Conservation (phyloP, 768 basidiomycete species). For the Asterophora lycoperdoides region DNA sequence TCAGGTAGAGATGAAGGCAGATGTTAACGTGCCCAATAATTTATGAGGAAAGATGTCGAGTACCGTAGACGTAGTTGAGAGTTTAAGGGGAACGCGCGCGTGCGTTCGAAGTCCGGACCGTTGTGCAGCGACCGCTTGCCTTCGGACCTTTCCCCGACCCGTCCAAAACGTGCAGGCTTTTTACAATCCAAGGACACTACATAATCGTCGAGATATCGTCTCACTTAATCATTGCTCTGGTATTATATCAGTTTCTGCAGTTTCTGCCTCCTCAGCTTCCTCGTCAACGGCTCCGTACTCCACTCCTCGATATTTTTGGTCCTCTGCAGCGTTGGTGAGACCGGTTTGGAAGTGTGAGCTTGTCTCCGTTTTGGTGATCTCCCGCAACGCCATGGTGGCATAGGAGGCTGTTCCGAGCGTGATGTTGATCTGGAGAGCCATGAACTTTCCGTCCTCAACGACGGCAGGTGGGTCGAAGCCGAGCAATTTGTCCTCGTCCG, state of each 20-base stretch:
- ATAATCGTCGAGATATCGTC: too few species aligned
- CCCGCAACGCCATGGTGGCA: slow-evolving; percentile 96
- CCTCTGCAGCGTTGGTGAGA: slow-evolving; percentile 73
- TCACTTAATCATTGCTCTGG: slow-evolving; percentile 4
- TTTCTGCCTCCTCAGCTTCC: slow-evolving; percentile 24
- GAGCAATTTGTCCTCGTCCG: slow-evolving; percentile 91
- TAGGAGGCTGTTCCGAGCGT: slow-evolving; percentile 90
- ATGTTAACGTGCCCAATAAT: background rate
- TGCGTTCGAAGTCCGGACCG: too few species aligned
- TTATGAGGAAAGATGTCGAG: slow-evolving; percentile 7
- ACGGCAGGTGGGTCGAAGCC: slow-evolving; percentile 69
- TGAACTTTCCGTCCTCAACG: slow-evolving; percentile 72
- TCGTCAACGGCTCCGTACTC: slow-evolving; percentile 29
- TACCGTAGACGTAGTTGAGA: too few species aligned
- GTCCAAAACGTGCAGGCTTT: background rate
- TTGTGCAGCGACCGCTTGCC: too few species aligned
- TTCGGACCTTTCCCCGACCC: too few species aligned
- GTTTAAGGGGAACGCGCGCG: too few species aligned
- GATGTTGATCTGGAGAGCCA: slow-evolving; percentile 82
- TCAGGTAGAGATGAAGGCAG: background rate
- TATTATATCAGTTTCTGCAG: background rate
- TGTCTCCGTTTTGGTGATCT: slow-evolving; percentile 94
- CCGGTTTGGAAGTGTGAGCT: slow-evolving; percentile 86
- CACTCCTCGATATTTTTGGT: slow-evolving; percentile 74
- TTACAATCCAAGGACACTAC: background rate